These are phyloP conservation scores for Alternaria novae-zelandiae DNA, from an alignment of 2,329 filamentous ascomycete species.

Conservation along the genomic window DNA sequence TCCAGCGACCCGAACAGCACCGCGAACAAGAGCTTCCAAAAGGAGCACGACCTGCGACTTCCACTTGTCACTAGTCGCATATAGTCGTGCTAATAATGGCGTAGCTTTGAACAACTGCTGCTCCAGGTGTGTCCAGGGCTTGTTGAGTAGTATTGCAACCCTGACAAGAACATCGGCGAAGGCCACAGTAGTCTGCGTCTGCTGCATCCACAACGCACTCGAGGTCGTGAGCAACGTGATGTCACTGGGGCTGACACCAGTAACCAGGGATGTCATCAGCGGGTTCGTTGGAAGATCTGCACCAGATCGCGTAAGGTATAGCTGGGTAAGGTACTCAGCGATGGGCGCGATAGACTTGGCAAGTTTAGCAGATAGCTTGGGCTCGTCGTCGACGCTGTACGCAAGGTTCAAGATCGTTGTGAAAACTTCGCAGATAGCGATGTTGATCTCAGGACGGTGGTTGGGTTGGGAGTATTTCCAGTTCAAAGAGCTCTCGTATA, in stretches of 20 bases:
- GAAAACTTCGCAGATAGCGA: conserved; percentile 72
- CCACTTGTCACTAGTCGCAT: conserved; percentile 71
- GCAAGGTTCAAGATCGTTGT: conserved; percentile 73
- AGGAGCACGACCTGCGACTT: conserved; percentile 70
- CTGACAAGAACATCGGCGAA: conserved; percentile 75
- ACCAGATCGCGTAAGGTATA: conserved; percentile 74
- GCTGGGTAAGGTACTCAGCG: conserved; percentile 76
- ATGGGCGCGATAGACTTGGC: conserved; percentile 72
- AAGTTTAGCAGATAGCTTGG: conserved; percentile 56
- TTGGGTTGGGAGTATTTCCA: conserved; percentile 80
- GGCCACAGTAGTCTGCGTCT: conserved; percentile 68
- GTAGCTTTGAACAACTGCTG: conserved; percentile 81
- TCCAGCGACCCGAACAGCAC: conserved; percentile 65
- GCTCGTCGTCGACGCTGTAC: conserved; percentile 74
- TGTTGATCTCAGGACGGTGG: conserved; percentile 73
- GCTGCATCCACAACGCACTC: conserved; percentile 57
- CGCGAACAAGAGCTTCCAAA: conserved; percentile 75
- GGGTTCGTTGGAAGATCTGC: conserved; percentile 79
- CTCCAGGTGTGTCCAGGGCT: conserved; percentile 71
- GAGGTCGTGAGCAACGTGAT: conserved; percentile 54
- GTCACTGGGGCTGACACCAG: conserved; percentile 50
- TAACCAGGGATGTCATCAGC: conserved; percentile 72
- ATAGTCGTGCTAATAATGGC: conserved; percentile 77
- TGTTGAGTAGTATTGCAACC: conserved; percentile 68
- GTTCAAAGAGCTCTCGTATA: conserved; percentile 82